Evolutionary conservation across 1,284 basidiomycete genomes (phyloP).

Genomic region (Pseudozyma sp.): DNA sequence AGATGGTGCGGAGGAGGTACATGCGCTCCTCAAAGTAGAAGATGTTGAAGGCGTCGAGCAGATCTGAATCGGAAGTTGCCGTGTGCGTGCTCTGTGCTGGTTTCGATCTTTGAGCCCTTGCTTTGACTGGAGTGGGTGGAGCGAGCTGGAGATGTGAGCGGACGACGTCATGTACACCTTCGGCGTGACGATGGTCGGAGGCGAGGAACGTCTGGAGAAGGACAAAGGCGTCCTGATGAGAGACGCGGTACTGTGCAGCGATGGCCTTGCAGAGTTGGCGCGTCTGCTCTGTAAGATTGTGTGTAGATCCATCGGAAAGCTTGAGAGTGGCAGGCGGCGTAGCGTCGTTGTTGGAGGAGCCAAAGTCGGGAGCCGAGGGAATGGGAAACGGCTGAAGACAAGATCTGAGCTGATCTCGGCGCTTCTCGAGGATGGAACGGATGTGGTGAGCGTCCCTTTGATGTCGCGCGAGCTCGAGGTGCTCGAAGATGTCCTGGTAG

Average conservation of each 20-base stretch:
- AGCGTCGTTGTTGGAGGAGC: conserved; percentile 1
- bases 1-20: conserved; percentile 73
- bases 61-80: conserved; percentile 43
- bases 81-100: conserved; percentile 3
- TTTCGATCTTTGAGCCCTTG: conserved; percentile 6
- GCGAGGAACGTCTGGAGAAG: conserved; percentile 81
- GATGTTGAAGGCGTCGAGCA: conserved; percentile 78
- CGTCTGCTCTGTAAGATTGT: conserved; percentile 75
- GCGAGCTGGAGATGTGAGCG: conserved; percentile 17
- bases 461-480: conserved; percentile 56
- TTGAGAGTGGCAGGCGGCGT: conserved; percentile 71
- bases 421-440: conserved; percentile 31
- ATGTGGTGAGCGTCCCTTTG: conserved; percentile 36
- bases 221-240: conserved; percentile 79
- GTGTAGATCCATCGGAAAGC: conserved; percentile 75
- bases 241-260: conserved; percentile 78
- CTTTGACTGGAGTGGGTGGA: conserved; percentile 24
- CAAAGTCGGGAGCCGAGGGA: conserved; percentile 8
- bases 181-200: conserved; percentile 77
- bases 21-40: conserved; percentile 85
- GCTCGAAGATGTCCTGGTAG: conserved; percentile 61
- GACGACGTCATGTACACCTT: conserved; percentile 24
- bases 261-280: conserved; percentile 78
- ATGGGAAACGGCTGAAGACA: conserved; percentile 48
- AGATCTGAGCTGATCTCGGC: conserved; percentile 40